These are phyloP conservation scores for Starmera caribaea DNA, from an alignment of 805 yeast species.

Conservation along the genomic window DNA sequence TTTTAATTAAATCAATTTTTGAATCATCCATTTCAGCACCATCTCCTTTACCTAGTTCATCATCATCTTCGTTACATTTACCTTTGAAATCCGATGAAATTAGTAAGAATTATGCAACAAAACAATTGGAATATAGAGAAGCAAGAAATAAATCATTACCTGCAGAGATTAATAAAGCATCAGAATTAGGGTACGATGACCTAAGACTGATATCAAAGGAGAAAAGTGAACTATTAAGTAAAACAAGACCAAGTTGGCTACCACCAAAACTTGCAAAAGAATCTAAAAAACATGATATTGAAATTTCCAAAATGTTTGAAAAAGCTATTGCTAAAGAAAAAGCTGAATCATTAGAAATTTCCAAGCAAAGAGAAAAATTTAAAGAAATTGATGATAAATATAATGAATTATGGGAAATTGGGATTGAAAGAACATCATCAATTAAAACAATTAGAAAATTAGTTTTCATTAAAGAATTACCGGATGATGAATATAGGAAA, in stretches of 20 bases:
- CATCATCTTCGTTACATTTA: too few species aligned
- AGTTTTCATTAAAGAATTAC: constrained; percentile 13
- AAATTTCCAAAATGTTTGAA: constrained; percentile 34
- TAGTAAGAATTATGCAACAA: constrained; percentile 5
- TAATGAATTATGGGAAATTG: constrained; percentile 12
- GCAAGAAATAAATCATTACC: constrained; percentile 22
- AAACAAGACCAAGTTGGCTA: constrained; percentile 56
- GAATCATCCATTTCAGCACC: constrained; percentile 22
- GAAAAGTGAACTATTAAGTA: constrained; percentile 24
- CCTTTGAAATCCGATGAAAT: too few species aligned
- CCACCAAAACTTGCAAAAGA: constrained; percentile 59
- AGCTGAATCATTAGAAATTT: constrained; percentile 3
- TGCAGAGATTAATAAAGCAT: constrained; percentile 24
- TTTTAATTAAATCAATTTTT: constrained; percentile 12
- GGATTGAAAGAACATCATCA: constrained; percentile 8
- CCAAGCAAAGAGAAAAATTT: constrained; percentile 8
- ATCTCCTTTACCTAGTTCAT: constrained; percentile 26
- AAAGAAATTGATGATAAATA: constrained; percentile 6
- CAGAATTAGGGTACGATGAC: constrained; percentile 43
- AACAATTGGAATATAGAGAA: constrained; percentile 11
- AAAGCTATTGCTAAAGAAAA: constrained; percentile 12
- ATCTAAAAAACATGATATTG: constrained; percentile 42
- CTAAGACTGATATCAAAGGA: constrained; percentile 40
- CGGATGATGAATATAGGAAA: constrained; percentile 12
- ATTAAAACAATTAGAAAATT: constrained; percentile 12